Percentiles rank a stretch among this genome's conserved stretches.
phyloP scores from a whole-genome alignment of 2,329 filamentous ascomycete genomes.

The Zopfia rhizophila region DNA sequence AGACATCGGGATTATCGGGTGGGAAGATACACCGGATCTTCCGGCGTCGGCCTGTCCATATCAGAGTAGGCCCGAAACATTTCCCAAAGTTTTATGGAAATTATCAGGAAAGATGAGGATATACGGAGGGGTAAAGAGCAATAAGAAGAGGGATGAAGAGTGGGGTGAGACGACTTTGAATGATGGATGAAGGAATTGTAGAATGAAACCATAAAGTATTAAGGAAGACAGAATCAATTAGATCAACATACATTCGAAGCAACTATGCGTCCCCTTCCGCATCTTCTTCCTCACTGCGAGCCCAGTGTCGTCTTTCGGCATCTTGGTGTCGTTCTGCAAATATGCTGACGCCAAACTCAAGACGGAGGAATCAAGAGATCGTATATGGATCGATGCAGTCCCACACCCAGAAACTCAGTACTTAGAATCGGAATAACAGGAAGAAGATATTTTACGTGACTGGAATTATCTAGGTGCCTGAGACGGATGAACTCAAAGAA shows the following conservation, averaged over 20 bases:
- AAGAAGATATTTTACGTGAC: no score
- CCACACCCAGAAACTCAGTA: no score
- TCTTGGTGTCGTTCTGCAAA: constrained; percentile 32
- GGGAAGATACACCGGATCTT: constrained; percentile 62
- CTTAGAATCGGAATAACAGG: no score
- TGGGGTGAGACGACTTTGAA: constrained; percentile 6
- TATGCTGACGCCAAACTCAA: no score
- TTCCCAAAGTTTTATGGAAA: neutral
- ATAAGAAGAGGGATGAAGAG: neutral
- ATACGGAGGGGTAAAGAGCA: neutral
- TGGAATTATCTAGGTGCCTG: no score
- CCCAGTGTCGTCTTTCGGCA: constrained; percentile 49
- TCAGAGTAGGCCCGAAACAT: constrained; percentile 32
- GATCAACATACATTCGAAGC: constrained; percentile 55
- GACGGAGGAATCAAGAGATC: no score
- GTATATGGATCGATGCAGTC: no score
- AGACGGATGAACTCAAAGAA: no score
- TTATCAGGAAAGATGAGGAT: constrained; percentile 6
- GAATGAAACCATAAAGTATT: neutral
- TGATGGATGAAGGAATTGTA: neutral
- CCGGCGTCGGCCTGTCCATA: constrained; percentile 56
- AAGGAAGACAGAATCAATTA: constrained; percentile 1
- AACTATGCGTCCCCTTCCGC: constrained; percentile 57
- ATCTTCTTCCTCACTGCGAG: constrained; percentile 53
- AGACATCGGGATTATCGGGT: constrained; percentile 51